These are phyloP conservation scores for Erythrophleum ivorense DNA, from an alignment of 331 rosid genomes.

Conservation along the genomic window DNA sequence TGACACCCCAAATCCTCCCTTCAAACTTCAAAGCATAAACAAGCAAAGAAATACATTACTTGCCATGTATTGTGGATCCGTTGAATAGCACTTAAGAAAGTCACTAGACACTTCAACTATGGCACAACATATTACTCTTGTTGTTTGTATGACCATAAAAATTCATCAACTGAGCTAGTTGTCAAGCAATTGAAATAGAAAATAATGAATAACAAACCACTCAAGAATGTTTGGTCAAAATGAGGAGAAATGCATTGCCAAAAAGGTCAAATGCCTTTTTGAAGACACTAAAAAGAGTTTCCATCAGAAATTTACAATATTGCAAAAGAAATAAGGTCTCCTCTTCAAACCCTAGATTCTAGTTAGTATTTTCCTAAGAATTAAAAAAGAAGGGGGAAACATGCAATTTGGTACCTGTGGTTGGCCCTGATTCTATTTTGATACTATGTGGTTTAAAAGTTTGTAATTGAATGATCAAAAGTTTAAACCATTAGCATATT, in stretches of 20 bases:
- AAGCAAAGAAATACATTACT: constrained; percentile 2
- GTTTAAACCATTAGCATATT: too few species aligned
- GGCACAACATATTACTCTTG: not conserved
- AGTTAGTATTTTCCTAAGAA: too few species aligned
- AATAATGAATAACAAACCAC: not conserved
- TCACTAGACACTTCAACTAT: not conserved
- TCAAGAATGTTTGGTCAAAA: not conserved
- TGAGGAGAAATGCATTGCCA: not conserved
- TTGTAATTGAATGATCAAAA: too few species aligned
- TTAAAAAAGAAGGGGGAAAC: too few species aligned
- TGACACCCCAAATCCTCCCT: constrained; percentile 20
- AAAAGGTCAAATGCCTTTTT: not conserved
- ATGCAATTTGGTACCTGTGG: too few species aligned
- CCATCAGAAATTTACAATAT: constrained; percentile 19
- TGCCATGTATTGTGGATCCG: not conserved
- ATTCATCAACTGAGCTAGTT: not conserved
- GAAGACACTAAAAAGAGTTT: not conserved
- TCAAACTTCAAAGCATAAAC: not conserved
- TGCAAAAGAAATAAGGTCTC: not conserved
- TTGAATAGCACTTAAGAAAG: not conserved
- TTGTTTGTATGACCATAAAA: not conserved
- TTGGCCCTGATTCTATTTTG: too few species aligned
- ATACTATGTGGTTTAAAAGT: too few species aligned
- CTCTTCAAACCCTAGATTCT: not conserved
- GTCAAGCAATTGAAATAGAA: not conserved